Conservation (phyloP, 495 filamentous ascomycete species). For the Delitschia confertaspora region DNA sequence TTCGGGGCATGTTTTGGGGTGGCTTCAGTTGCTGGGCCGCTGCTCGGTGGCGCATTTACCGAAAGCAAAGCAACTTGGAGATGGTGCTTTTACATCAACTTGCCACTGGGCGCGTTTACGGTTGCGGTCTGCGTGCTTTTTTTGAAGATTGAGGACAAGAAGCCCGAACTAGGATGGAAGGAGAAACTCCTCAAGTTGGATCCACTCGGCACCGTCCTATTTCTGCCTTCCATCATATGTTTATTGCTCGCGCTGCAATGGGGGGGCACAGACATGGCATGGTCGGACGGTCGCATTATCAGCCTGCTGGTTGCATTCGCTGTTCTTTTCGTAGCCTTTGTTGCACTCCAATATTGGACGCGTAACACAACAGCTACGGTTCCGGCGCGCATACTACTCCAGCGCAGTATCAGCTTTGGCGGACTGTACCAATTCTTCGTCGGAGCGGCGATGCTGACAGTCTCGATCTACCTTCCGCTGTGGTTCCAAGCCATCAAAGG, state of each 20-base stretch:
- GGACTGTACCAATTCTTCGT: conserved; percentile 35
- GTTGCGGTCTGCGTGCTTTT: conserved; percentile 48
- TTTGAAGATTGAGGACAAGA: conserved; percentile 28
- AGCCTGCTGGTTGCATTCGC: conserved; percentile 40
- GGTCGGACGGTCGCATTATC: conserved; percentile 39
- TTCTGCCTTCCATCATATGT: conserved; percentile 48
- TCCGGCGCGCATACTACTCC: conserved; percentile 38
- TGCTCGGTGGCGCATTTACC: conserved; percentile 36
- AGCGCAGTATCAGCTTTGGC: conserved; percentile 38
- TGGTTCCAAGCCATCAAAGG: conserved; percentile 27
- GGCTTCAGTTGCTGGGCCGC: conserved; percentile 44
- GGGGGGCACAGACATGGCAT: conserved; percentile 49
- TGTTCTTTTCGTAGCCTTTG: conserved; percentile 42
- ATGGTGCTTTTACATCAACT: conserved; percentile 52
- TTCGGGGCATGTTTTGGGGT: conserved; percentile 75
- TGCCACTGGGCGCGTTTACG: conserved; percentile 58
- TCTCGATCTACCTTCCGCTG: conserved; percentile 24
- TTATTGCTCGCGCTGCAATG: conserved; percentile 57
- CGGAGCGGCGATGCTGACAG: conserved; percentile 49
- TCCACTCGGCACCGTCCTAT: conserved; percentile 41
- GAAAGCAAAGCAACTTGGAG: conserved; percentile 52
- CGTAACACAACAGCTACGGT: conserved; percentile 41
- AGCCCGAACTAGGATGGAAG: conserved; percentile 13
- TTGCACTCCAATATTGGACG: conserved; percentile 43
- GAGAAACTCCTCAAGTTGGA: conserved; percentile 48